phyloP scores from a whole-genome alignment of 345 rosid species.

The Eucalyptus cladocalyx region DNA sequence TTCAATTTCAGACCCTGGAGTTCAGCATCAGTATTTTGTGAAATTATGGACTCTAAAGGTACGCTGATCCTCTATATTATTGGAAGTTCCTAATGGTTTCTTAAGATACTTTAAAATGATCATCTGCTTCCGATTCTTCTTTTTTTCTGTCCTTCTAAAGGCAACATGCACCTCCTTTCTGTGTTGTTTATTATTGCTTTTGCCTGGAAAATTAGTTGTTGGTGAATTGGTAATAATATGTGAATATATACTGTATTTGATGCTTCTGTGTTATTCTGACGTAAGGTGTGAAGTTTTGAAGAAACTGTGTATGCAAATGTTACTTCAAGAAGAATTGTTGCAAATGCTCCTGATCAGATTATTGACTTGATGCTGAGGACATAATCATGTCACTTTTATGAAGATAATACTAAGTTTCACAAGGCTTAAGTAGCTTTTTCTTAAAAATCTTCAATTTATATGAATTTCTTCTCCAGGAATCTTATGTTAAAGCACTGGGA shows the following conservation, averaged over 20 bases:
- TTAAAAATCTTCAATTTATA: background rate
- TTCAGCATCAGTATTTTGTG: conserved; percentile 54
- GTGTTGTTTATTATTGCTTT: background rate
- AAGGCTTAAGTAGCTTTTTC: background rate
- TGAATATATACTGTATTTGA: background rate
- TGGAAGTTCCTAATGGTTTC: background rate
- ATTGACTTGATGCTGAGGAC: background rate
- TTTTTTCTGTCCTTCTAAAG: background rate
- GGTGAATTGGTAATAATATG: background rate
- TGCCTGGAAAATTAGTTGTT: background rate
- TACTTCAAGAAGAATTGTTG: background rate
- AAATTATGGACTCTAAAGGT: conserved; percentile 94
- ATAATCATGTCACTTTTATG: background rate
- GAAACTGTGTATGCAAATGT: background rate
- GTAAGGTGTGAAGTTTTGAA: background rate
- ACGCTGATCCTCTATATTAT: background rate
- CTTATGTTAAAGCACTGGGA: background rate
- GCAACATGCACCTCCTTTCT: background rate
- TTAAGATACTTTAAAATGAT: background rate
- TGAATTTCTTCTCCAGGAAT: background rate
- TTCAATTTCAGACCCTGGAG: conserved; percentile 44
- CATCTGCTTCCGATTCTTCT: background rate
- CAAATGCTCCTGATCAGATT: background rate
- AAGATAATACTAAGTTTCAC: background rate
- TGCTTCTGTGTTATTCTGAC: background rate